Evolutionary conservation across 108 stramenopile genomes (phyloP).

Genomic region (Cyclotella kingstonii): DNA sequence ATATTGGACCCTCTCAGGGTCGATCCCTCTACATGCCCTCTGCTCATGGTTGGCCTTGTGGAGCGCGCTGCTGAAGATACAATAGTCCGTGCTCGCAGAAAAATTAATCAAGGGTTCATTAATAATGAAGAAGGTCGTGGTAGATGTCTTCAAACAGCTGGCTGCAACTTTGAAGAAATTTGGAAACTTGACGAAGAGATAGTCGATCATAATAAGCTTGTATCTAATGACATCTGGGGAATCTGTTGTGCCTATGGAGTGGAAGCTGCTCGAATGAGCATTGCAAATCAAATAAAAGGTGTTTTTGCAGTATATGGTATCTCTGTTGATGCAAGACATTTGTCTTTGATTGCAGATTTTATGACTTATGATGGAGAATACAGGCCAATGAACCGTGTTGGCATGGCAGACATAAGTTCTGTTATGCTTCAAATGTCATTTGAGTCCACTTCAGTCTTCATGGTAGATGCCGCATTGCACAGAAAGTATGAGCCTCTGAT

Average conservation of each 20-base stretch:
- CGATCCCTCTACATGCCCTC: slow-evolving; percentile 81
- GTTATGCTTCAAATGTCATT: slow-evolving; percentile 98
- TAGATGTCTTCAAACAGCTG: slow-evolving; percentile 91
- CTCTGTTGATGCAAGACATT: slow-evolving; percentile 94
- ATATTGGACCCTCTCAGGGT: slow-evolving; percentile 62
- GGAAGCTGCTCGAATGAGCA: slow-evolving; percentile 93
- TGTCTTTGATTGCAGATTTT: slow-evolving; percentile 96
- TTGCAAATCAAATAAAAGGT: slow-evolving; percentile 93
- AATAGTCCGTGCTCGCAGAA: slow-evolving; percentile 73
- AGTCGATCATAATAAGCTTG: slow-evolving; percentile 83
- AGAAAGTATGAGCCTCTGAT: slow-evolving; percentile 67
- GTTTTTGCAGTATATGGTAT: slow-evolving; percentile 99
- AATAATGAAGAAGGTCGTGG: slow-evolving; percentile 87
- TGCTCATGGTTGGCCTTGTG: slow-evolving; percentile 97
- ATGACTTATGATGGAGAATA: slow-evolving; percentile 98
- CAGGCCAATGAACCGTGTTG: slow-evolving; percentile 94
- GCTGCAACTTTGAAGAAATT: slow-evolving; percentile 91
- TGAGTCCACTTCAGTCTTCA: slow-evolving; percentile 96
- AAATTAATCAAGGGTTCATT: slow-evolving; percentile 84
- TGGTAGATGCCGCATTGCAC: slow-evolving; percentile 89
- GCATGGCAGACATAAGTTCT: slow-evolving; percentile 89
- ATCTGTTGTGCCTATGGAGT: slow-evolving; percentile 94
- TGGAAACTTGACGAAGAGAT: slow-evolving; percentile 75
- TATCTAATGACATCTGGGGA: slow-evolving; percentile 95
- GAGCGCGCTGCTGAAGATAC: slow-evolving; percentile 83